These are phyloP conservation scores for Pichia kluyveri DNA, from an alignment of 805 yeast genomes.

Conservation along the genomic window DNA sequence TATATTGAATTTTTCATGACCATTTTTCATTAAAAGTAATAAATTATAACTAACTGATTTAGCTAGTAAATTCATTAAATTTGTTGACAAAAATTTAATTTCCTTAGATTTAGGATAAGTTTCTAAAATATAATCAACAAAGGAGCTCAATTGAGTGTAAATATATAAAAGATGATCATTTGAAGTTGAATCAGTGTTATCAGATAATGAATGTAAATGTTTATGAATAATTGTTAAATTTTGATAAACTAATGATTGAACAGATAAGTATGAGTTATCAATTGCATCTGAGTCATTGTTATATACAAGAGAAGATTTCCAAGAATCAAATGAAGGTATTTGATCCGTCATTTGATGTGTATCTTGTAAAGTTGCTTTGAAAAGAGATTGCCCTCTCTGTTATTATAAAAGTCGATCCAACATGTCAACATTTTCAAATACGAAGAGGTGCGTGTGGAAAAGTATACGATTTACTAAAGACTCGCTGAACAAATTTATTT, in stretches of 20 bases:
- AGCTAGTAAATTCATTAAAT: slow-evolving; percentile 18
- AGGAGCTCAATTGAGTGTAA: slow-evolving; percentile 16
- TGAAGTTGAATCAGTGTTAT: neutral
- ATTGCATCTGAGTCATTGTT: slow-evolving; percentile 3
- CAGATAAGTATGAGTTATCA: neutral
- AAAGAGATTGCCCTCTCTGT: too few relatives aligned
- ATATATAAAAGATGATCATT: slow-evolving; percentile 17
- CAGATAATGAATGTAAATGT: neutral
- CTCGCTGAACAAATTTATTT: too few relatives aligned
- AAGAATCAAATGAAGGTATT: neutral
- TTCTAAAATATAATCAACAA: slow-evolving; percentile 15
- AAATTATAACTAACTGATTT: slow-evolving; percentile 16
- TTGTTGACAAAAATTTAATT: slow-evolving; percentile 17
- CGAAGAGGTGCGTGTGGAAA: too few relatives aligned
- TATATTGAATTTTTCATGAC: slow-evolving; percentile 26
- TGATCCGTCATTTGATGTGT: neutral
- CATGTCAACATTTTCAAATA: too few relatives aligned
- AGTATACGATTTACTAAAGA: too few relatives aligned
- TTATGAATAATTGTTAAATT: slow-evolving; percentile 2
- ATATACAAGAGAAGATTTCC: slow-evolving; percentile 2
- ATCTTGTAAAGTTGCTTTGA: too few relatives aligned
- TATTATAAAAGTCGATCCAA: too few relatives aligned
- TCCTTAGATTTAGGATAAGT: slow-evolving; percentile 17
- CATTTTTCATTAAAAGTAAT: slow-evolving; percentile 21
- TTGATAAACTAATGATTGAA: neutral